Evolutionary conservation across 176 grass and related monocot genomes (phyloP), one percentile per base, ranked within the genome.

Genomic region (Carex kokanica): DNA sequence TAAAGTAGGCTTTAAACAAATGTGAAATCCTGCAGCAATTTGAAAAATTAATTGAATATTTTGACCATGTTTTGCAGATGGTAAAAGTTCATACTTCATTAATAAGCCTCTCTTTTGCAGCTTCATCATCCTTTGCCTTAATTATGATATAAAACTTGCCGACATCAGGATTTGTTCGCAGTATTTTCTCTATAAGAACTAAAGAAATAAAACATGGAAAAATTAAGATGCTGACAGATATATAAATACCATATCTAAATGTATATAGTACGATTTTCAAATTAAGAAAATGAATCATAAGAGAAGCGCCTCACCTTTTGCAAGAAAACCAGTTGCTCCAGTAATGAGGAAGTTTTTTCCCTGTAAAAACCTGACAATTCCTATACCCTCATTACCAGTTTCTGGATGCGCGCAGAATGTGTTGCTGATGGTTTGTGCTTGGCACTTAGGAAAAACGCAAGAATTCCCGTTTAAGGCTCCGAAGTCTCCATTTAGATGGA

Each of bases 131-230:
- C 78, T 90, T 92, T 34, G 92, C 90, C 84, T 98, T 98, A 88
- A 94, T 93, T 13, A 98, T 38, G 63, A 98, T 89, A 83, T 94
- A 98, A 29, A 98, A 93, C 89, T 93, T 94, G 60, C 89, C 89
- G 10, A 98, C 95, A 74, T 93, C 87, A 70, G 89, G 89, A 23
- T 86, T 91, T 8, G 84, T 90, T 31, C 95, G 93, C 86, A 94
- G 57, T 62, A 98, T 94, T 70, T 98, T 98, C 86, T 98, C 92
- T 53, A 94, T 89, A 75, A 94, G 92, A 89, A 94, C 92, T 98
- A 77, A 29, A 2, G 18, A 57, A 51, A 17, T 63, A 65, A 55
- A 58, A 81, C 18, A 81, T 74, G 12, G 1, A 14, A 71, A 25
- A 15, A 0, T 17, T 66, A 81, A 75, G 49, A 55, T 55, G 16